A percentile compares a stretch with the other conserved stretches of the same genome.
phyloP scores from a whole-genome alignment of 441 rosid genomes.

The Populus trichocarpa region DNA sequence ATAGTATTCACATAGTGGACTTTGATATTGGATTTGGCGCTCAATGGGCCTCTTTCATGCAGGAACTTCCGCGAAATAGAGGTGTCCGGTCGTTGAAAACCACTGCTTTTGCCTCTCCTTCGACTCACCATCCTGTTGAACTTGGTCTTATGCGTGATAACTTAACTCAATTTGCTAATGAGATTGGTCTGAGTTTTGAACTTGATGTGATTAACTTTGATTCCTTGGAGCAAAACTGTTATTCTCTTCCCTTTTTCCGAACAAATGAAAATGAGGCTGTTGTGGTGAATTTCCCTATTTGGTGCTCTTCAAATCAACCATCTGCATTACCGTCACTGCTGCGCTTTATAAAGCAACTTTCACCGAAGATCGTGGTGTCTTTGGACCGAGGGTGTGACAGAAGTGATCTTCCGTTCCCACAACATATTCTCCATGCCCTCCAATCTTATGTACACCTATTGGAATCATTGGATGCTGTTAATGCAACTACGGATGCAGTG shows the following conservation, averaged over 20 bases:
- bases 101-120: constrained; percentile 62
- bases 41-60: constrained; percentile 81
- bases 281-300: constrained; percentile 58
- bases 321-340: constrained; percentile 44
- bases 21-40: constrained; percentile 72
- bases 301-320: constrained; percentile 43
- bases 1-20: constrained; percentile 52
- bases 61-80: constrained; percentile 56
- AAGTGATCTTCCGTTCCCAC: constrained; percentile 50
- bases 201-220: constrained; percentile 53
- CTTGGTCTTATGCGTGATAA: constrained; percentile 51
- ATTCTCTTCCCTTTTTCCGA: constrained; percentile 32
- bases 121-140: constrained; percentile 48
- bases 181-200: constrained; percentile 51
- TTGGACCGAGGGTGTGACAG: constrained; percentile 53
- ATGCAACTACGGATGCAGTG: constrained; percentile 37
- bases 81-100: constrained; percentile 53
- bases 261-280: constrained; percentile 41
- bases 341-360: constrained; percentile 53
- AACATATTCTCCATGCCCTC: constrained; percentile 47
- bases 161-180: constrained; percentile 51
- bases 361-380: constrained; percentile 60
- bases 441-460: constrained; percentile 46
- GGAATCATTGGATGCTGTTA: constrained; percentile 63
- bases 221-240: constrained; percentile 37